Conservation (phyloP, 176 grass and related monocot species). For the Aegilops bicornis region DNA sequence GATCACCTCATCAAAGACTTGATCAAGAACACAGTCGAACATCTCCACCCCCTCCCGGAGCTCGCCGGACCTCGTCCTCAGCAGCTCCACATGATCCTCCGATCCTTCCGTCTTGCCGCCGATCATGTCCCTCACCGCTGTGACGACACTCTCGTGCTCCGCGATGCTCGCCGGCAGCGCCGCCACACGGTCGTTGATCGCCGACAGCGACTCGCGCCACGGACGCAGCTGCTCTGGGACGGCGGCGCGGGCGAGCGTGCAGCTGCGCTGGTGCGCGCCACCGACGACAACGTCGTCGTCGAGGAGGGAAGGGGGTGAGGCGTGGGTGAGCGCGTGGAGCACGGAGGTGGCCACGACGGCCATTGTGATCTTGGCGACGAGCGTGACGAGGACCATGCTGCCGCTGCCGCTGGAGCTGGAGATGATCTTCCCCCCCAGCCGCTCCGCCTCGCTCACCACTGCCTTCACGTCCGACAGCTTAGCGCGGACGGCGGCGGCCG, state of each 20-base stretch:
- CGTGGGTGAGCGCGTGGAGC: slow-evolving; percentile 46
- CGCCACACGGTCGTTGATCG: slow-evolving; percentile 47
- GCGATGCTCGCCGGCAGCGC: slow-evolving; percentile 11
- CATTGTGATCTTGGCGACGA: slow-evolving; percentile 79
- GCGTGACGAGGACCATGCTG: slow-evolving; percentile 54
- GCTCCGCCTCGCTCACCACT: slow-evolving; percentile 40
- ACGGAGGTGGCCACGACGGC: slow-evolving; percentile 60
- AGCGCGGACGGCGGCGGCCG: neutral
- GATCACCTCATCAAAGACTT: slow-evolving; percentile 88
- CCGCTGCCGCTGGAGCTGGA: neutral
- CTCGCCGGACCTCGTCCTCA: slow-evolving; percentile 57
- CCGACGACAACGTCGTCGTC: neutral
- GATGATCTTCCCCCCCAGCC: slow-evolving; percentile 20
- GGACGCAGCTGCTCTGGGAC: slow-evolving; percentile 64
- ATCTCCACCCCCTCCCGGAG: slow-evolving; percentile 66
- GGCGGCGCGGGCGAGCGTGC: neutral
- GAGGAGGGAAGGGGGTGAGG: slow-evolving; percentile 24
- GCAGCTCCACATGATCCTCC: slow-evolving; percentile 41
- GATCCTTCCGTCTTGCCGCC: slow-evolving; percentile 18
- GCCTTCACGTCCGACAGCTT: slow-evolving; percentile 39
- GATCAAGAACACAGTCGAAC: slow-evolving; percentile 68
- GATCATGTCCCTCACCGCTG: slow-evolving; percentile 47
- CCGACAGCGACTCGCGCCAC: slow-evolving; percentile 55
- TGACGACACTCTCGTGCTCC: slow-evolving; percentile 68
- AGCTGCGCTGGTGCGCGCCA: neutral